Conservation (phyloP, 2,329 filamentous ascomycete species). For the Colletotrichum viniferum region DNA sequence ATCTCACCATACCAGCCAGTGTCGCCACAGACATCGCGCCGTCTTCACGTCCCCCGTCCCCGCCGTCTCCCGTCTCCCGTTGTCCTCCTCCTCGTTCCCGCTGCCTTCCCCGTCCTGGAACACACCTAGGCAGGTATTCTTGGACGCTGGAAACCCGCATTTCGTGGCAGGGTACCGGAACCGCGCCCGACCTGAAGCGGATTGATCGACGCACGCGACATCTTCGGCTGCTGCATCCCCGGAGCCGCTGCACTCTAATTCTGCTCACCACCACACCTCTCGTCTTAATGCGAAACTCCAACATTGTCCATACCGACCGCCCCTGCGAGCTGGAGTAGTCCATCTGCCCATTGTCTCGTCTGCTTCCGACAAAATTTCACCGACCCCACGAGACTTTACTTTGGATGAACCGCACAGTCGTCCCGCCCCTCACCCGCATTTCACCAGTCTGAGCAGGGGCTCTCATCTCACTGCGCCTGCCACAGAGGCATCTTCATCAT, state of each 20-base stretch:
- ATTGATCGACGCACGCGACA: not conserved
- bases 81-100: not conserved
- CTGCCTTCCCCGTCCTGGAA: not conserved
- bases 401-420: not conserved
- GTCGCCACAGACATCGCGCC: not conserved
- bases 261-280: not conserved
- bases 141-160: not conserved
- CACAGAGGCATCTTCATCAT: not conserved
- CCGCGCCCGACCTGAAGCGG: not conserved
- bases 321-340: not conserved
- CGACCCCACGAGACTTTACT: not conserved
- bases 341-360: not conserved
- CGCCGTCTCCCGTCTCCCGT: not conserved
- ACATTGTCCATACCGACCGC: not conserved
- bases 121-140: not conserved
- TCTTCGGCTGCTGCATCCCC: not conserved
- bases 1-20: not conserved
- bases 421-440: not conserved
- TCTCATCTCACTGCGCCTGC: not conserved
- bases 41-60: not conserved
- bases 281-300: constrained; percentile 9
- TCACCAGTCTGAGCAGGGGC: not conserved
- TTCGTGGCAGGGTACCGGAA: not conserved
- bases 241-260: not conserved
- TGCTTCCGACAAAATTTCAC: not conserved